phyloP scores from a whole-genome alignment of 352 stramenopile genomes.

The Phytophthora aleatoria region DNA sequence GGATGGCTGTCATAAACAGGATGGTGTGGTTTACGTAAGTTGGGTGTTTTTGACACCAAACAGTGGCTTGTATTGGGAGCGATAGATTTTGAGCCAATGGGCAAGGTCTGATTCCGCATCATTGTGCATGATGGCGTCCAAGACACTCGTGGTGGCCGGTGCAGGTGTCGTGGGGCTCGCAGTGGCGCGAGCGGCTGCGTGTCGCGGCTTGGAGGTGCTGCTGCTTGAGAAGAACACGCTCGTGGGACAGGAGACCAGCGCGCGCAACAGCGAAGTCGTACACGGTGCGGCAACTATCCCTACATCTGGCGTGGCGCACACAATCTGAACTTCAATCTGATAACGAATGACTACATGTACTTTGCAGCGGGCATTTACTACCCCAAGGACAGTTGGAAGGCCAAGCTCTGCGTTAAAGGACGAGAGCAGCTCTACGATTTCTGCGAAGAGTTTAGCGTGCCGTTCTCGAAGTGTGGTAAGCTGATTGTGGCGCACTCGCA shows the following conservation, averaged over 20 bases:
- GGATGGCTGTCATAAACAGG: constrained; percentile 11
- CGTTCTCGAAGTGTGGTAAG: constrained; percentile 92
- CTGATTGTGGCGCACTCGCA: constrained; percentile 91
- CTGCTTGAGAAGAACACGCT: constrained; percentile 86
- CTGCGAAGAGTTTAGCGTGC: constrained; percentile 83
- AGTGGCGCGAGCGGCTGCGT: constrained; percentile 60
- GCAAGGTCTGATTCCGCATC: background rate
- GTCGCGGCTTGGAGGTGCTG: constrained; percentile 71
- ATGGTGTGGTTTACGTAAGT: constrained; percentile 1
- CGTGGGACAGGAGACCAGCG: constrained; percentile 89
- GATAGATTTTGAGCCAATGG: constrained; percentile 12
- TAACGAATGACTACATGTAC: constrained; percentile 6
- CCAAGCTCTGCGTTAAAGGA: constrained; percentile 90
- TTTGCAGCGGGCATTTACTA: constrained; percentile 93
- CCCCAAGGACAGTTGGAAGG: constrained; percentile 86
- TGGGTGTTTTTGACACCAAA: background rate
- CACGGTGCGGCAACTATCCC: constrained; percentile 68
- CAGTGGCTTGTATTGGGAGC: background rate
- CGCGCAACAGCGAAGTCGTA: constrained; percentile 96
- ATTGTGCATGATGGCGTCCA: constrained; percentile 33
- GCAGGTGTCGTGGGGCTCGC: constrained; percentile 81
- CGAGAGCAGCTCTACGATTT: constrained; percentile 92
- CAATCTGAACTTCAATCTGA: constrained; percentile 20
- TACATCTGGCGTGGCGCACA: constrained; percentile 10
- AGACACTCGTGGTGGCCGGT: constrained; percentile 73